Base-by-base conservation (phyloP, 2,329 filamentous ascomycete species). In the Daldinia sp. region DNA sequence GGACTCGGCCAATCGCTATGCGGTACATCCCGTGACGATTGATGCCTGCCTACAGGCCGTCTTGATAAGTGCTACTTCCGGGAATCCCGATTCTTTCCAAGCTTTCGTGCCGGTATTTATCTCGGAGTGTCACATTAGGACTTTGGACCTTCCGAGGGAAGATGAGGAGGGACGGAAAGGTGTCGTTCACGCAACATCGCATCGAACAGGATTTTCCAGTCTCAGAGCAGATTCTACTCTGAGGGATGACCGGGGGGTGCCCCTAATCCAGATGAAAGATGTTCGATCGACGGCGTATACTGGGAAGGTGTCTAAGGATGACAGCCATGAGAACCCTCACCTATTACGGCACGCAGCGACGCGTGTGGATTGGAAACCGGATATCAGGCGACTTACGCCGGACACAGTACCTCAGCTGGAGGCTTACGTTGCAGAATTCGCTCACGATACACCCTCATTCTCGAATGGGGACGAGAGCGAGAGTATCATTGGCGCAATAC, bases 11-110 rank as follows among this genome's bases (percentile, higher is more conserved):
- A 21, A 49, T 4, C 15, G 47, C 7, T 49, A 49, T 32, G 15
- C 47, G 1, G 15, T 70, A 0, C 66, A 70, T 57, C 69, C 70
- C 1, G 35, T 70, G 13, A 45, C 34, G n/a, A 61, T 71, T 0
- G 70, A 71, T 41, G 61, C 67, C 1, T 57, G 55, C 15, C 13
- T 71, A 0, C 70, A 71, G 41, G 32, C 64, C 9, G 53, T 30
- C 7, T 48, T 66, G 19, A 41, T 68, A 10, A 35, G 63, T 5
- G 27, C 11, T 1, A 59, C 64, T 3, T 51, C 10, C 1, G 69
- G 67, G 0, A 17, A 59, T 2, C 6, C 64, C 1, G 13, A 15
- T 3, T 9, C 34, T 2, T 51, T 67, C 8, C 37, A 35, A 8
- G 49, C 58, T 0, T 57, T 45, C n/a, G 32, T 70, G 1, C 68